These are phyloP conservation scores for Fusarium sp. DNA, from an alignment of 2,329 filamentous ascomycete species.

Conservation along the genomic window DNA sequence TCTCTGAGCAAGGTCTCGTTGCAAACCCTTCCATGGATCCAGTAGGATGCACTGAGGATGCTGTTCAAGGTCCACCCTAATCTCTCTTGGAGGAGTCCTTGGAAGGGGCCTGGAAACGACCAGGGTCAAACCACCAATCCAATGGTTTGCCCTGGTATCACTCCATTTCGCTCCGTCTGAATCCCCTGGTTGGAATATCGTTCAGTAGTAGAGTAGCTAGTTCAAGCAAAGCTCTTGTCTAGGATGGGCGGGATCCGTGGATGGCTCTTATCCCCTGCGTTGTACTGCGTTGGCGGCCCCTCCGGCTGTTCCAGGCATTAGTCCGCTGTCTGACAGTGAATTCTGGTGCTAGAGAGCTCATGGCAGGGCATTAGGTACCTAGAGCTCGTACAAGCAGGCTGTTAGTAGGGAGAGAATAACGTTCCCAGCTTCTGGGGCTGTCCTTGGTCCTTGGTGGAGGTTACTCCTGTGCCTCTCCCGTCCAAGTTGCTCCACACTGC, in stretches of 20 bases:
- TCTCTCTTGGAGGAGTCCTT: constrained; percentile 43
- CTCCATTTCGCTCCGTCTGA: constrained; percentile 37
- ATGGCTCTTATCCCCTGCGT: constrained; percentile 12
- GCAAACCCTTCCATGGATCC: constrained; percentile 34
- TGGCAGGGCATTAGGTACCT: constrained; percentile 15
- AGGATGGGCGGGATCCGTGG: constrained; percentile 37
- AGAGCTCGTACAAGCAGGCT: not conserved
- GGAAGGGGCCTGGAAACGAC: constrained; percentile 39
- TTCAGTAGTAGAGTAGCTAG: constrained; percentile 19
- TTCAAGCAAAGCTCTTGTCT: constrained; percentile 39
- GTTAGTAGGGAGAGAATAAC: constrained; percentile 2
- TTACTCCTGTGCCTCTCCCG: constrained; percentile 44
- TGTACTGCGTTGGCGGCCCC: constrained; percentile 26
- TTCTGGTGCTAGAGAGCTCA: constrained; percentile 7
- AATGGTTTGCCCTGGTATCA: constrained; percentile 35
- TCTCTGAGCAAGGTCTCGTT: constrained; percentile 26
- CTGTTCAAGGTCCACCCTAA: constrained; percentile 39
- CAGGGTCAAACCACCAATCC: constrained; percentile 37
- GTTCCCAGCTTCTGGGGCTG: constrained; percentile 28
- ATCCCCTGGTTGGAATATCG: constrained; percentile 40
- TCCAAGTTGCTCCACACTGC: constrained; percentile 30
- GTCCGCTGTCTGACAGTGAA: constrained; percentile 15
- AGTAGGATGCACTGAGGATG: constrained; percentile 35
- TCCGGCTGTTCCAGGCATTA: constrained; percentile 15
- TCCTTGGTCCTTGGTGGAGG: constrained; percentile 34